Conservation (phyloP, 2,329 filamentous ascomycete genomes). For the Ophiostoma ulmi region DNA sequence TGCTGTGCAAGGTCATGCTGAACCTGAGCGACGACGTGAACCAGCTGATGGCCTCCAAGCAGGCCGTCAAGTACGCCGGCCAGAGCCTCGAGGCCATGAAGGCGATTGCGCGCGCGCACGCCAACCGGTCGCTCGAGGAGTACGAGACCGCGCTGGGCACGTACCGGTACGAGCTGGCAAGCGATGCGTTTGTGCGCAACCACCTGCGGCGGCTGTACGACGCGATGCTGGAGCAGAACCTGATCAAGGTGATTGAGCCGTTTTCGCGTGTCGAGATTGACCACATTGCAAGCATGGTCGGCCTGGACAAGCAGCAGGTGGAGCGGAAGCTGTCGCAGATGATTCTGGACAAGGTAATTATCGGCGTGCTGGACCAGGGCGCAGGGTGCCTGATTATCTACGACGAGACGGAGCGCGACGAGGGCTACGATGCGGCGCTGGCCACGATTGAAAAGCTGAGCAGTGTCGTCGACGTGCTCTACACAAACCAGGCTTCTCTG, state of each 20-base stretch:
- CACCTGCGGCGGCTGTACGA: slow-evolving; percentile 95
- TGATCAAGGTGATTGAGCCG: slow-evolving; percentile 99
- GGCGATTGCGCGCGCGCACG: slow-evolving; percentile 90
- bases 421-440: slow-evolving; percentile 88
- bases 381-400: slow-evolving; percentile 96
- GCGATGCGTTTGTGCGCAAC: slow-evolving; percentile 93
- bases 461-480: slow-evolving; percentile 94
- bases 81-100: slow-evolving; percentile 99
- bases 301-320: slow-evolving; percentile 90
- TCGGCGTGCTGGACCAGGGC: slow-evolving; percentile 93
- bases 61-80: slow-evolving; percentile 91
- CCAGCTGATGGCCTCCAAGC: slow-evolving; percentile 89
- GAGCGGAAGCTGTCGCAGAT: slow-evolving; percentile 98
- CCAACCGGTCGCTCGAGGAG: slow-evolving; percentile 91
- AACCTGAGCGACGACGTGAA: slow-evolving; percentile 96
- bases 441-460: slow-evolving; percentile 95
- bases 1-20: slow-evolving; percentile 99
- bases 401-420: slow-evolving; percentile 89
- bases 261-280: slow-evolving; percentile 96
- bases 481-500: slow-evolving; percentile 94
- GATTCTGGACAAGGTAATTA: slow-evolving; percentile 98
- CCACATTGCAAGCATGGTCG: slow-evolving; percentile 96
- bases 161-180: slow-evolving; percentile 89
- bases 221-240: slow-evolving; percentile 97
- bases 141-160: slow-evolving; percentile 88